Conservation (phyloP, 495 filamentous ascomycete species). For the Aspergillus funiculosus region DNA sequence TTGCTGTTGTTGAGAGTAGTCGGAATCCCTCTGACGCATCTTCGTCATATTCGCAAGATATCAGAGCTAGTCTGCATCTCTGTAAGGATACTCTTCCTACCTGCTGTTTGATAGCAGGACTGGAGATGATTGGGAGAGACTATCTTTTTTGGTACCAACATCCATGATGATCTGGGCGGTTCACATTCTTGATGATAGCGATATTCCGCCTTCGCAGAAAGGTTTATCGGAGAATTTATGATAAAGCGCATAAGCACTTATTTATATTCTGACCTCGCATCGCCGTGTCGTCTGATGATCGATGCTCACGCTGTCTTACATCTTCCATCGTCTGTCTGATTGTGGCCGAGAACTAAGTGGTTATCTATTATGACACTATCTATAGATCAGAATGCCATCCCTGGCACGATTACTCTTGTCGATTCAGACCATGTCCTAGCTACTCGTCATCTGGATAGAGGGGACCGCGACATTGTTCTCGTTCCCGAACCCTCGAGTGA, state of each 20-base stretch:
- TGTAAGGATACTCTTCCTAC: too few species aligned
- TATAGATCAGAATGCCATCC: slow-evolving; percentile 41
- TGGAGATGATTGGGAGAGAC: neutral
- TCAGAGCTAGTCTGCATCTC: too few species aligned
- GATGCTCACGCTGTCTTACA: neutral
- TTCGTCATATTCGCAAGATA: too few species aligned
- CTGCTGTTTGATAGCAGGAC: neutral
- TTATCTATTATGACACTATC: slow-evolving; percentile 25
- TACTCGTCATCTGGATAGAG: slow-evolving; percentile 35
- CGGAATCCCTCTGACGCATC: too few species aligned
- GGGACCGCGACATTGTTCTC: slow-evolving; percentile 50
- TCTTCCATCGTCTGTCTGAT: neutral
- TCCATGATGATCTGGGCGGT: neutral
- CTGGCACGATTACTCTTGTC: slow-evolving; percentile 51
- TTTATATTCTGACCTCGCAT: neutral
- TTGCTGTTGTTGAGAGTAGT: too few species aligned
- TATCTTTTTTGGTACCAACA: neutral
- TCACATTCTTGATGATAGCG: slow-evolving; percentile 1
- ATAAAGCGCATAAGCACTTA: slow-evolving; percentile 6
- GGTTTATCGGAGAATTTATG: neutral
- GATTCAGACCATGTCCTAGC: slow-evolving; percentile 47
- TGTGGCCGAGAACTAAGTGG: neutral
- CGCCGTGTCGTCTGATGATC: neutral
- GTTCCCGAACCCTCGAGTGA: slow-evolving; percentile 53
- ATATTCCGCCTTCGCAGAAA: neutral